Percentiles rank a stretch among this genome's conserved stretches.
Conservation (phyloP, 2,329 filamentous ascomycete genomes). For the Botrytis medusae region DNA sequence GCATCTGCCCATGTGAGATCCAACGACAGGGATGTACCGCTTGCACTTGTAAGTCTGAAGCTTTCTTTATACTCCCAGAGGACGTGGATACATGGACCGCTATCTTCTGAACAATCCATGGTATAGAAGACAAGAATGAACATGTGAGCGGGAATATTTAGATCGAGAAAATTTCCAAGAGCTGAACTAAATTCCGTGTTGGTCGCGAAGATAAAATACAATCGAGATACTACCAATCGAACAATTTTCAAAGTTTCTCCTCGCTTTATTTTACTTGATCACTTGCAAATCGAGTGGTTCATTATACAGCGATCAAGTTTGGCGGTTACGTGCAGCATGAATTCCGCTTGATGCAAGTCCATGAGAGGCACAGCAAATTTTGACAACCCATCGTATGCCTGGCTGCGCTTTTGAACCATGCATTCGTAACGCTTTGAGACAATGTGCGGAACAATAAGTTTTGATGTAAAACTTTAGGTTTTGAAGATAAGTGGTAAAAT, state of each 20-base stretch:
- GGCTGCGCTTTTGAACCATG: not conserved
- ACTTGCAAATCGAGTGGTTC: not conserved
- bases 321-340: not conserved
- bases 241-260: not conserved
- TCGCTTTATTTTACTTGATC: not conserved
- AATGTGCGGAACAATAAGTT: not conserved
- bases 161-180: not conserved
- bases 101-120: no score
- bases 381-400: not conserved
- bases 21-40: not conserved
- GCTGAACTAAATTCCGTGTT: not conserved
- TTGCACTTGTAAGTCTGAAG: not conserved
- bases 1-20: not conserved
- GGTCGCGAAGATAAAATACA: not conserved
- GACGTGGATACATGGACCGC: no score
- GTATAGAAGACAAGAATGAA: not conserved
- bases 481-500: not conserved
- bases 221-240: not conserved
- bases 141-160: not conserved
- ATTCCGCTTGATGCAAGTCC: not conserved
- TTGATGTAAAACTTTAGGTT: not conserved
- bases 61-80: not conserved
- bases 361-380: not conserved
- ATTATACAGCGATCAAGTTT: not conserved
- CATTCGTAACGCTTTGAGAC: not conserved